Percentiles rank a stretch among this genome's conserved stretches.
Conservation (phyloP, 345 rosid genomes). For the Psidium friedrichsthalianum region DNA sequence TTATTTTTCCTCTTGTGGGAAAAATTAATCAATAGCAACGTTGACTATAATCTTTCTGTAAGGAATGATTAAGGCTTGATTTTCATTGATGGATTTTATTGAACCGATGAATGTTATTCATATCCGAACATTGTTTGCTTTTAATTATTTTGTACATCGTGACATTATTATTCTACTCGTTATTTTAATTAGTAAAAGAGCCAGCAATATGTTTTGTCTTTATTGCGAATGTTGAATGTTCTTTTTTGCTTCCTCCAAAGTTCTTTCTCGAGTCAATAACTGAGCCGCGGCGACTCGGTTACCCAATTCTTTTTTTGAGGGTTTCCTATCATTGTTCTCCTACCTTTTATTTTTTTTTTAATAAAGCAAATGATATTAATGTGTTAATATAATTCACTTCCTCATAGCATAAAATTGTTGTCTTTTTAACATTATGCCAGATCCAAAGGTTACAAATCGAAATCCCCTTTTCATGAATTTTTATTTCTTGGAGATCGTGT, state of each 20-base stretch:
- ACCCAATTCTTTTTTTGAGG: not conserved
- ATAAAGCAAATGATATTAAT: not conserved
- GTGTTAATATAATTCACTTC: not conserved
- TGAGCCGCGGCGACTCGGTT: not conserved
- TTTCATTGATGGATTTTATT: not conserved
- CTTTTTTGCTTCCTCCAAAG: not conserved
- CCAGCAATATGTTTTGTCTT: not conserved
- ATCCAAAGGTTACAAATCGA: not conserved
- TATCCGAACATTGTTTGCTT: not conserved
- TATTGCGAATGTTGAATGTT: not conserved
- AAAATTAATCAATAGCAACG: not conserved
- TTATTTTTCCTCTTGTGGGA: not conserved
- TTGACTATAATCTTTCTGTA: not conserved
- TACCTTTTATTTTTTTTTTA: accelerated
- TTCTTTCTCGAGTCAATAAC: not conserved
- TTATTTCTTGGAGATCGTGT: not conserved
- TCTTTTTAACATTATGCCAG: not conserved
- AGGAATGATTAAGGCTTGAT: too few species aligned
- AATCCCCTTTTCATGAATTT: not conserved
- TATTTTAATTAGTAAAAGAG: not conserved
- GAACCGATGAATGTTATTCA: not conserved
- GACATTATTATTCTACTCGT: not conserved
- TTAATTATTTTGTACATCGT: not conserved
- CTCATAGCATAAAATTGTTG: not conserved
- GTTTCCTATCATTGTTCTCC: not conserved